phyloP scores from a whole-genome alignment of 306 rosid species.

The Mimosa pudica region DNA sequence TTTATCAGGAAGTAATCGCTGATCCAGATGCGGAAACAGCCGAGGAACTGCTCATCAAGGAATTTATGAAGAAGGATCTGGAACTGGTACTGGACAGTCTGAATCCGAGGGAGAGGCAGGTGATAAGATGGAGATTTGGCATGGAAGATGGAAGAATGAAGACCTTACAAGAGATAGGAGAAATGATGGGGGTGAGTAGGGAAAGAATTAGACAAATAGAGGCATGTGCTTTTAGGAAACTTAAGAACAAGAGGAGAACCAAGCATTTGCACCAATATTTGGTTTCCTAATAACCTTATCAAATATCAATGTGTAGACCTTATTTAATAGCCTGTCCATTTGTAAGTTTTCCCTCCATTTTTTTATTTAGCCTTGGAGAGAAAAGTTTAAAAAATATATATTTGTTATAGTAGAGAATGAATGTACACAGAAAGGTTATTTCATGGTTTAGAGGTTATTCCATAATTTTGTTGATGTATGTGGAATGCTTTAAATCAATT shows the following conservation, averaged over 20 bases:
- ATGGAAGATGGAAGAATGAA: slow-evolving; percentile 97
- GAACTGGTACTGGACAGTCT: slow-evolving; percentile 78
- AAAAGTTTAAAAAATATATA: slow-evolving; percentile 7
- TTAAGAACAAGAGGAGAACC: slow-evolving; percentile 88
- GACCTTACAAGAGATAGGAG: slow-evolving; percentile 96
- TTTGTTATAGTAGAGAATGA: slow-evolving; percentile 43
- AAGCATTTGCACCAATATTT: slow-evolving; percentile 85
- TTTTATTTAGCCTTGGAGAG: slow-evolving; percentile 17
- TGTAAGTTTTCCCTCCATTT: slow-evolving; percentile 28
- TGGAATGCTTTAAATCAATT: not conserved
- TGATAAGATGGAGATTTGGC: slow-evolving; percentile 90
- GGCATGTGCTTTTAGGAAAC: slow-evolving; percentile 81
- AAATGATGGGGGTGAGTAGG: slow-evolving; percentile 88
- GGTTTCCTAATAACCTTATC: slow-evolving; percentile 50
- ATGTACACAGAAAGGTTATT: slow-evolving; percentile 51
- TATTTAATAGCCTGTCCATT: slow-evolving; percentile 31
- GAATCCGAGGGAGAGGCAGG: slow-evolving; percentile 78
- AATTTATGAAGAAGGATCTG: slow-evolving; percentile 85
- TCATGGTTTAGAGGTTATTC: slow-evolving; percentile 20
- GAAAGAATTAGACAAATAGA: slow-evolving; percentile 96
- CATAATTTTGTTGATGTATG: slow-evolving; percentile 38
- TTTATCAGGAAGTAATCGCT: slow-evolving; percentile 70
- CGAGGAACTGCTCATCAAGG: slow-evolving; percentile 69
- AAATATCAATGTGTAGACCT: slow-evolving; percentile 30
- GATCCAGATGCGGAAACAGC: slow-evolving; percentile 75